Conservation (phyloP, 2,329 filamentous ascomycete species). For the Colletotrichum sp. region DNA sequence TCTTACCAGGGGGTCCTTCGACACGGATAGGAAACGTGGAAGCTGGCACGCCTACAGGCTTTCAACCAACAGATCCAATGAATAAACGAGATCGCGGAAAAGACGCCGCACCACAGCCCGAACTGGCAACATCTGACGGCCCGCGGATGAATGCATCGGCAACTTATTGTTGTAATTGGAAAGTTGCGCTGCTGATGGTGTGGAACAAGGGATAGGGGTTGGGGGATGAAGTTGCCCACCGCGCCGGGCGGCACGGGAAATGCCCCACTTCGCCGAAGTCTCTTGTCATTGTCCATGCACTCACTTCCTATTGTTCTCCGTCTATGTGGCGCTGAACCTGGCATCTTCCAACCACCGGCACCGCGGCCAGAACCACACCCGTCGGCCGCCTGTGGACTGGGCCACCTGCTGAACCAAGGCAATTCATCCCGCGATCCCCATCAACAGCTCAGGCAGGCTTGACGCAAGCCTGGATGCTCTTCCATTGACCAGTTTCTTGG, state of each 20-base stretch:
- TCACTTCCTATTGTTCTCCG: constrained; percentile 16
- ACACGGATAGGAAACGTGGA: not conserved
- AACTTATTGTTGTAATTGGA: not conserved
- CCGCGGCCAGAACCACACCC: not conserved
- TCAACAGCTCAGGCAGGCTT: not conserved
- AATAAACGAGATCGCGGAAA: not conserved
- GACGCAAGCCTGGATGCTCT: not conserved
- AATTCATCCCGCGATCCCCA: not conserved
- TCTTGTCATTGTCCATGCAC: constrained; percentile 1
- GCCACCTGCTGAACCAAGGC: not conserved
- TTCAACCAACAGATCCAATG: not conserved
- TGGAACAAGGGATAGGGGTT: not conserved
- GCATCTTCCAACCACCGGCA: not conserved
- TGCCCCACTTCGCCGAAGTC: not conserved
- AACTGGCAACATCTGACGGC: not conserved
- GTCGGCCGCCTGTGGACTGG: not conserved
- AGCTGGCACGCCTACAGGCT: not conserved
- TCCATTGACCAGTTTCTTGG: not conserved
- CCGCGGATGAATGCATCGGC: not conserved
- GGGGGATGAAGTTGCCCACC: not conserved
- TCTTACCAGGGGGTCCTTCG: not conserved
- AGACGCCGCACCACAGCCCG: not conserved
- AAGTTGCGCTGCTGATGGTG: not conserved
- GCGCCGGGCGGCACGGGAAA: not conserved
- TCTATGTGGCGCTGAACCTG: not conserved